Base-by-base conservation (phyloP, 2,329 filamentous ascomycete genomes). In the Trichoderma aggressivum region DNA sequence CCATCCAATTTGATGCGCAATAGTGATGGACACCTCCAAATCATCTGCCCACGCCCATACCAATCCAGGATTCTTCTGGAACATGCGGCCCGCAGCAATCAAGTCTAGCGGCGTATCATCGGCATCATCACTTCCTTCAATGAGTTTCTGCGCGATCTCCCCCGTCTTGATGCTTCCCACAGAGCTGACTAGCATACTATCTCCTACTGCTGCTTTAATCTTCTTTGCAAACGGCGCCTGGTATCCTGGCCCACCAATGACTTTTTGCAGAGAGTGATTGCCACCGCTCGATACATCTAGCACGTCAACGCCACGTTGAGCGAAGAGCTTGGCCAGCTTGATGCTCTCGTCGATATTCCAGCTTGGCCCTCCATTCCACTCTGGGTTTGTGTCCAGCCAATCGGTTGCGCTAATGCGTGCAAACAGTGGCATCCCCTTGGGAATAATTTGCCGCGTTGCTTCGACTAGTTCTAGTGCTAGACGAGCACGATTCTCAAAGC, bases 321-420 rank as follows among this genome's bases (percentile, higher is more conserved):
- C 90, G 0, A 96, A 82, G 0, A 90, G 81, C 59, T 84, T 78
- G 0, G 92, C 90, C 1, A 96, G 86, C 62, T 84, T 83, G 34
- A 89, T 84, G 0, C 89, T 90, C 69, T 95, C 86, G 18, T 89
- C 86, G 3, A 88, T 75, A 0, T 86, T 91, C 92, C 93, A 96
- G 75, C 86, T 88, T 21, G 59, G 30, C 30, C 56, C 36, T 14
- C 90, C 86, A 12, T 84, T 82, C 43, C 84, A 85, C 10, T 84
- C 83, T 1, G 84, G 84, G 62, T 86, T 85, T 71, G 86, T 83
- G 72, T 94, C 90, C 0, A 94, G 85, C 91, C 91, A 94, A 77
- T 95, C 92, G 0, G 89, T 90, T 0, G 90, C 91, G n/a, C 87
- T 90, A 74, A 95, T 87, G 28, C 93, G 88, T 12, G 93, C 82